Evolutionary conservation across 140 eudicot species (phyloP).

Genomic region (Ambrosia hybrid): DNA sequence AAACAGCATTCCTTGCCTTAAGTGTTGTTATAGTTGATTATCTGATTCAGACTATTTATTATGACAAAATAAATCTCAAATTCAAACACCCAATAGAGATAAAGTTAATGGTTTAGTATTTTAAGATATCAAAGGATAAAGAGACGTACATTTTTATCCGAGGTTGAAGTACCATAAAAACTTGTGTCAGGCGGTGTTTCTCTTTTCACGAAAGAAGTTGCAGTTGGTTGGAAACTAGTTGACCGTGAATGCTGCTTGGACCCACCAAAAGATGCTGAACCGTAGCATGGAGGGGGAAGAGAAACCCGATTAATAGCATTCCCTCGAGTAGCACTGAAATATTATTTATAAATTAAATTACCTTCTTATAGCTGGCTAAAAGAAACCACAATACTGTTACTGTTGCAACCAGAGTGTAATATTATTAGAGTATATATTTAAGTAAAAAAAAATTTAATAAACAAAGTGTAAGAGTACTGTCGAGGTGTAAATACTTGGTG

Average conservation of each 20-base stretch:
- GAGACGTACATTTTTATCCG: constrained; percentile 59
- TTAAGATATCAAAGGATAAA: not conserved
- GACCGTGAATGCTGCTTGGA: constrained; percentile 58
- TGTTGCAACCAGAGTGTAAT: not conserved
- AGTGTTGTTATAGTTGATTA: too few species aligned
- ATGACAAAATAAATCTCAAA: too few species aligned
- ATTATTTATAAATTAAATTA: not conserved
- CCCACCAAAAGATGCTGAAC: constrained; percentile 46
- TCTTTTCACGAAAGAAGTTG: constrained; percentile 36
- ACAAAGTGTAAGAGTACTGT: too few species aligned
- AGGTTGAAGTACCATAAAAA: constrained; percentile 38
- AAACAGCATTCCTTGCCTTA: too few species aligned
- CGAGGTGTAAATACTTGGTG: too few species aligned
- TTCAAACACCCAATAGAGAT: too few species aligned
- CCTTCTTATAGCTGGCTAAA: constrained; percentile 3
- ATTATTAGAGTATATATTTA: not conserved
- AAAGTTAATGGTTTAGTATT: not conserved
- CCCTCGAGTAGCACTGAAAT: constrained; percentile 57
- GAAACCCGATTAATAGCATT: constrained; percentile 60
- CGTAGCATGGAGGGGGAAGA: constrained; percentile 81
- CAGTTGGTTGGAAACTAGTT: constrained; percentile 51
- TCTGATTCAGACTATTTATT: too few species aligned
- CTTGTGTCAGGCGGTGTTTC: constrained; percentile 29
- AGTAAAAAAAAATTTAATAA: too few species aligned
- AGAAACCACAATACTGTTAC: not conserved